Conservation (phyloP, 2,329 filamentous ascomycete species). For the Amauroascus niger region DNA sequence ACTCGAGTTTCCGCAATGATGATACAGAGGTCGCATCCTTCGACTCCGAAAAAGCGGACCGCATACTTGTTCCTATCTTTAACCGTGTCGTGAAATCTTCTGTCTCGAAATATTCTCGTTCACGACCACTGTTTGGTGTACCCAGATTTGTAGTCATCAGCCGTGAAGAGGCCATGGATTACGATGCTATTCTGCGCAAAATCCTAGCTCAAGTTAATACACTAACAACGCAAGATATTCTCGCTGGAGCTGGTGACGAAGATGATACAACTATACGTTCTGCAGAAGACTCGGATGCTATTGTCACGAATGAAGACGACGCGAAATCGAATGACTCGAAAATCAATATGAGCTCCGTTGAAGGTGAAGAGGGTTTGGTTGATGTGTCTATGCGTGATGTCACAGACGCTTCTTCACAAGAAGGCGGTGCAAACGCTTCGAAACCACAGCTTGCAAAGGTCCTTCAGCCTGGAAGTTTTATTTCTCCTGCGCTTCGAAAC, state of each 20-base stretch:
- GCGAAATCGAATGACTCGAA: slow-evolving; percentile 59
- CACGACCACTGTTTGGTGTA: slow-evolving; percentile 32
- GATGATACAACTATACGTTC: slow-evolving; percentile 42
- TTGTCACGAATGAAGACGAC: slow-evolving; percentile 53
- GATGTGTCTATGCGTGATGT: slow-evolving; percentile 76
- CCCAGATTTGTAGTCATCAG: slow-evolving; percentile 61
- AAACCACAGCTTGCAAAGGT: slow-evolving; percentile 28
- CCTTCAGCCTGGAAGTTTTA: slow-evolving; percentile 45
- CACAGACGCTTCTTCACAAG: slow-evolving; percentile 29
- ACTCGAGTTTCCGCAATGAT: slow-evolving; percentile 25
- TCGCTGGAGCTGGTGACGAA: slow-evolving; percentile 47
- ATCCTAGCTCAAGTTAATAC: slow-evolving; percentile 65
- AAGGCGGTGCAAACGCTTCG: slow-evolving; percentile 19
- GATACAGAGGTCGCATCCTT: slow-evolving; percentile 33
- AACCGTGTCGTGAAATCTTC: slow-evolving; percentile 30
- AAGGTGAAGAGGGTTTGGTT: slow-evolving; percentile 83
- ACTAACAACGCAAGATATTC: slow-evolving; percentile 60
- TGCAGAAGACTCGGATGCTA: slow-evolving; percentile 55
- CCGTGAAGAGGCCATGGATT: slow-evolving; percentile 57
- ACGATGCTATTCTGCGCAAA: slow-evolving; percentile 70
- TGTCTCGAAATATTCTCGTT: slow-evolving; percentile 20
- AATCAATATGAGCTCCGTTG: slow-evolving; percentile 66
- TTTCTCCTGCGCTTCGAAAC: slow-evolving; percentile 55
- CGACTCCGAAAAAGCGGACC: slow-evolving; percentile 38
- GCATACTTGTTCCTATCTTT: slow-evolving; percentile 42